Conservation (phyloP, 768 basidiomycete genomes). For the Lentinus brumalis region DNA sequence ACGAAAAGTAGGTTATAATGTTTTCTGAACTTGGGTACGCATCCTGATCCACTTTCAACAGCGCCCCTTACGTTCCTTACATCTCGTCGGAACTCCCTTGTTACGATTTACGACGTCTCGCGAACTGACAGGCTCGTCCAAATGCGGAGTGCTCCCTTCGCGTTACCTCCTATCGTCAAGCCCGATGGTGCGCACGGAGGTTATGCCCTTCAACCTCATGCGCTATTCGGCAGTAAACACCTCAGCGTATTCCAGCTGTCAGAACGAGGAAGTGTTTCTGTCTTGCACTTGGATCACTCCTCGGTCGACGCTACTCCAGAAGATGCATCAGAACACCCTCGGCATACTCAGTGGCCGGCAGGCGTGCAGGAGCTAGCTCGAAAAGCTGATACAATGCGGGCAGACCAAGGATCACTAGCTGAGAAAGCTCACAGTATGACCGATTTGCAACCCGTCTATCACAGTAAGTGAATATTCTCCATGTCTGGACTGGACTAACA, state of each 20-base stretch:
- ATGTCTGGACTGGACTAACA: neutral
- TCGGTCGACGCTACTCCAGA: constrained; percentile 19
- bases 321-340: neutral
- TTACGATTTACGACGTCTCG: constrained; percentile 67
- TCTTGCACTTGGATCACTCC: constrained; percentile 39
- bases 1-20: constrained; percentile 31
- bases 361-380: constrained; percentile 42
- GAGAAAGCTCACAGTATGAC: constrained; percentile 46
- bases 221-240: constrained; percentile 21
- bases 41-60: constrained; percentile 27
- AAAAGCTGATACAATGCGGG: constrained; percentile 26
- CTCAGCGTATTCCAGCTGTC: constrained; percentile 49
- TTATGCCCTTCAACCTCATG: constrained; percentile 33
- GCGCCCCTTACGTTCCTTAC: constrained; percentile 57
- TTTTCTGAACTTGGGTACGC: neutral
- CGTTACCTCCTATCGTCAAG: constrained; percentile 36
- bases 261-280: constrained; percentile 47
- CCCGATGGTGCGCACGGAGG: constrained; percentile 35
- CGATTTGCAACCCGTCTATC: constrained; percentile 55
- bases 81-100: constrained; percentile 58
- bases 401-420: constrained; percentile 48
- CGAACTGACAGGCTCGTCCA: constrained; percentile 45
- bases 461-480: constrained; percentile 43
- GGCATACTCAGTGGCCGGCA: constrained; percentile 34
- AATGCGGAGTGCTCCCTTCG: constrained; percentile 46